Conservation (phyloP, 2,329 filamentous ascomycete genomes). For the Fusarium guadeloupense region DNA sequence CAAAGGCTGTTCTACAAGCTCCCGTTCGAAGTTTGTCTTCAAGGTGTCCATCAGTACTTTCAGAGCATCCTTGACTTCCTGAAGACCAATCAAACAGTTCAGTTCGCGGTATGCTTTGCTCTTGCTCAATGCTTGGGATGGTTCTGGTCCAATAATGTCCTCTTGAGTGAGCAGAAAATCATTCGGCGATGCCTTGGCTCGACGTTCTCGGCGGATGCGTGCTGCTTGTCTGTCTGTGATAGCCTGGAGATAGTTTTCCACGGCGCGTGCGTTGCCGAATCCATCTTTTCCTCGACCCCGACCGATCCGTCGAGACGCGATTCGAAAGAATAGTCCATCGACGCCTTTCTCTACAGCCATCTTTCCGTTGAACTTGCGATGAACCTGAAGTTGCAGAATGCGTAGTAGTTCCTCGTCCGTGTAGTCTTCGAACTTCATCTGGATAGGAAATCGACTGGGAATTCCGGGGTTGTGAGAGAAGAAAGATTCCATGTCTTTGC, state of each 20-base stretch:
- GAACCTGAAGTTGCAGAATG: slow-evolving; percentile 67
- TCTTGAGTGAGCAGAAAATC: slow-evolving; percentile 70
- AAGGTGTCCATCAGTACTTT: slow-evolving; percentile 68
- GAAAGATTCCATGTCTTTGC: slow-evolving; percentile 78
- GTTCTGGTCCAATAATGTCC: slow-evolving; percentile 77
- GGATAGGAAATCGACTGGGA: slow-evolving; percentile 72
- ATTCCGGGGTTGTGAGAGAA: slow-evolving; percentile 79
- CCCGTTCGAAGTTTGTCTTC: slow-evolving; percentile 70
- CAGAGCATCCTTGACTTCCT: slow-evolving; percentile 69
- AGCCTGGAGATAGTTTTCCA: slow-evolving; percentile 68
- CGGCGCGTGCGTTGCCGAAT: slow-evolving; percentile 76
- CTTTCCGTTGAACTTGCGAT: slow-evolving; percentile 59
- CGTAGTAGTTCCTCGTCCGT: slow-evolving; percentile 68
- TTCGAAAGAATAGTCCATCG: slow-evolving; percentile 69
- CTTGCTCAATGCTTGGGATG: slow-evolving; percentile 59
- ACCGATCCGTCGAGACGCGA: slow-evolving; percentile 69
- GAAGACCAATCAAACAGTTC: slow-evolving; percentile 66
- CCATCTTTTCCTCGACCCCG: slow-evolving; percentile 69
- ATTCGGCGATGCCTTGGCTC: slow-evolving; percentile 54
- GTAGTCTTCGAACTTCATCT: slow-evolving; percentile 76
- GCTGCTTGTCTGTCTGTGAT: slow-evolving; percentile 68
- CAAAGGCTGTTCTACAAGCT: slow-evolving; percentile 67
- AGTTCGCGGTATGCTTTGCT: slow-evolving; percentile 68
- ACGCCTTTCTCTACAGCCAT: slow-evolving; percentile 70
- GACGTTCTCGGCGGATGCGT: slow-evolving; percentile 61